Percentiles rank a stretch among this genome's conserved stretches.
Evolutionary conservation across 495 filamentous ascomycete species (phyloP).

Genomic region (Evansstolkia leycettana): DNA sequence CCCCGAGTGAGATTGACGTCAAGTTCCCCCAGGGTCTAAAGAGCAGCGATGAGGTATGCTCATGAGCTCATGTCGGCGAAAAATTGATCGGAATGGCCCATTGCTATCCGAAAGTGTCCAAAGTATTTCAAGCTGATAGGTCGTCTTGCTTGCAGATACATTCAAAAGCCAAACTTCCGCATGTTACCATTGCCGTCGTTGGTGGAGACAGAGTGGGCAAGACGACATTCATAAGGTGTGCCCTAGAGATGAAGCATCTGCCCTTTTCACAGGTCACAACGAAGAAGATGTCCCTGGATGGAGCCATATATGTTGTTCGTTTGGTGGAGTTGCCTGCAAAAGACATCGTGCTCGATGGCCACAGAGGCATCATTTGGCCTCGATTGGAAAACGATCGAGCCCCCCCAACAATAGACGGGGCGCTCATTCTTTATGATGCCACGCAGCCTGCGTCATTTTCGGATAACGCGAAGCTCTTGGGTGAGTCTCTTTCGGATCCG

Average conservation of each 20-base stretch:
- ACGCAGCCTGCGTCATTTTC: conserved; percentile 58
- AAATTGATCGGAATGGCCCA: too few relatives aligned
- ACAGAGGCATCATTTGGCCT: conserved; percentile 64
- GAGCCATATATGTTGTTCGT: conserved; percentile 62
- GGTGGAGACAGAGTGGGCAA: conserved; percentile 76
- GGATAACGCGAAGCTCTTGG: conserved; percentile 54
- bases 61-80: not conserved
- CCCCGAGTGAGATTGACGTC: conserved; percentile 6
- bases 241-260: conserved; percentile 53
- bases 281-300: conserved; percentile 68
- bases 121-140: too few relatives aligned
- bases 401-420: conserved; percentile 68
- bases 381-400: conserved; percentile 50
- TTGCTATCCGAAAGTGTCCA: too few relatives aligned
- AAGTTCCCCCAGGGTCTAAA: conserved; percentile 5
- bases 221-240: conserved; percentile 75
- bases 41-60: conserved; percentile 18
- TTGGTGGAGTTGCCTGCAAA: conserved; percentile 59
- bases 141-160: conserved; percentile 18
- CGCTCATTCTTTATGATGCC: conserved; percentile 75
- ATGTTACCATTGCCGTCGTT: conserved; percentile 78
- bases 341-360: conserved; percentile 31
- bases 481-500: too few relatives aligned
- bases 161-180: conserved; percentile 18
- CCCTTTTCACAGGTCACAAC: conserved; percentile 45